Conservation (phyloP, 495 filamentous ascomycete genomes). For the Acidiella bohemica region DNA sequence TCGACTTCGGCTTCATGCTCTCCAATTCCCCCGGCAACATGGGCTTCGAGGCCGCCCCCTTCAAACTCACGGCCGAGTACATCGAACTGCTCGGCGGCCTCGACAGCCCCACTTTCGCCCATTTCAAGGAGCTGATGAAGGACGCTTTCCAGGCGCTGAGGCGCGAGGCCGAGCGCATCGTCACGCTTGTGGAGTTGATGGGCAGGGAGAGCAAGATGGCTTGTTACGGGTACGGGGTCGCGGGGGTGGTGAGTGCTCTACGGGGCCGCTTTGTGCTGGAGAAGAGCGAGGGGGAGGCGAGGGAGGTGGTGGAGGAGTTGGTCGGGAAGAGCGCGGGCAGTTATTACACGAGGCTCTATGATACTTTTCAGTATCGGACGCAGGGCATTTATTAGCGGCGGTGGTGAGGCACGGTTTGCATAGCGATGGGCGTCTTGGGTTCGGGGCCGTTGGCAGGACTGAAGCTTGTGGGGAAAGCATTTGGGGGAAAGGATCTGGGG, state of each 20-base stretch:
- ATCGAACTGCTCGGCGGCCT: constrained; percentile 60
- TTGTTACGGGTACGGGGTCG: constrained; percentile 52
- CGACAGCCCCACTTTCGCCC: constrained; percentile 46
- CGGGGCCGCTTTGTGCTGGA: constrained; percentile 57
- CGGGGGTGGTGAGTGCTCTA: constrained; percentile 46
- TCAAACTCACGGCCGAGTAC: constrained; percentile 67
- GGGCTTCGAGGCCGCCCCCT: constrained; percentile 66
- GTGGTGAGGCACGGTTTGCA: no score
- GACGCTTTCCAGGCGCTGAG: constrained; percentile 62
- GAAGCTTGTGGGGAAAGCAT: no score
- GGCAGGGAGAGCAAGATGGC: constrained; percentile 63
- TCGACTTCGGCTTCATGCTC: constrained; percentile 75
- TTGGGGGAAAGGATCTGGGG: no score
- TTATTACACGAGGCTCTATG: constrained; percentile 64
- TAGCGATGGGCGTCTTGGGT: no score
- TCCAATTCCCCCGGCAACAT: constrained; percentile 64
- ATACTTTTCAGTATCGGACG: constrained; percentile 67
- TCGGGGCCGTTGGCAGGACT: no score
- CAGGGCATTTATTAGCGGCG: constrained; percentile 54
- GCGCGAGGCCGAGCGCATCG: constrained; percentile 55
- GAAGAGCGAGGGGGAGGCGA: constrained; percentile 58
- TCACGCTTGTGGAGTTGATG: constrained; percentile 65
- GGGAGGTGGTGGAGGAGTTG: constrained; percentile 59
- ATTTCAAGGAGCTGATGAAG: constrained; percentile 58
- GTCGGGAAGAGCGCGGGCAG: constrained; percentile 58